Conservation (phyloP, 257 asterid genomes). For the Nicotiana paniculata region DNA sequence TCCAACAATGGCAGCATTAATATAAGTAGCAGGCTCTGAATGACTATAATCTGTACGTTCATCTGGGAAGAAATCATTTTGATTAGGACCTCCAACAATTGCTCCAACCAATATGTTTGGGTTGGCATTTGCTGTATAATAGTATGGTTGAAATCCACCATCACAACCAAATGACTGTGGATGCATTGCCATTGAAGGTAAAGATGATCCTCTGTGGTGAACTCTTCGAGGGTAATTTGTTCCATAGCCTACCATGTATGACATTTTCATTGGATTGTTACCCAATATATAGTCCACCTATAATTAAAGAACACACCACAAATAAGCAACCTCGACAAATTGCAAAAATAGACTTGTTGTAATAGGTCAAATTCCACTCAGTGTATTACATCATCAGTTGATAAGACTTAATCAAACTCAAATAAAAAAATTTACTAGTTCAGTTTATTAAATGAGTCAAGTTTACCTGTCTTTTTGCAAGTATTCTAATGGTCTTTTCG, state of each 20-base stretch:
- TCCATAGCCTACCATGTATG: constrained; percentile 90
- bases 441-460: neutral
- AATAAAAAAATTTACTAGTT: neutral
- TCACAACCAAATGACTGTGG: constrained; percentile 59
- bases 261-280: constrained; percentile 70
- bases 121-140: constrained; percentile 44
- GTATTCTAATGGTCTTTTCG: constrained; percentile 28
- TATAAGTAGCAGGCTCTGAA: constrained; percentile 82
- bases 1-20: constrained; percentile 81
- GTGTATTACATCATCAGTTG: neutral
- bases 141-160: constrained; percentile 58
- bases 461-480: constrained; percentile 54
- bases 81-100: constrained; percentile 80
- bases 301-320: neutral
- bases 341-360: neutral
- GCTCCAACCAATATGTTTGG: constrained; percentile 63
- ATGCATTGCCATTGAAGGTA: constrained; percentile 45
- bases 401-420: neutral
- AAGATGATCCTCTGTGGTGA: constrained; percentile 81
- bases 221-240: constrained; percentile 49
- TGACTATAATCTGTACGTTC: constrained; percentile 61
- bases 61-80: constrained; percentile 67
- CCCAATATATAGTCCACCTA: constrained; percentile 84
- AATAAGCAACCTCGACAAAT: neutral
- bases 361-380: neutral